A percentile compares a stretch with the other conserved stretches of the same genome.
Conservation (phyloP, 306 rosid genomes). For the Bauhinia variegata region DNA sequence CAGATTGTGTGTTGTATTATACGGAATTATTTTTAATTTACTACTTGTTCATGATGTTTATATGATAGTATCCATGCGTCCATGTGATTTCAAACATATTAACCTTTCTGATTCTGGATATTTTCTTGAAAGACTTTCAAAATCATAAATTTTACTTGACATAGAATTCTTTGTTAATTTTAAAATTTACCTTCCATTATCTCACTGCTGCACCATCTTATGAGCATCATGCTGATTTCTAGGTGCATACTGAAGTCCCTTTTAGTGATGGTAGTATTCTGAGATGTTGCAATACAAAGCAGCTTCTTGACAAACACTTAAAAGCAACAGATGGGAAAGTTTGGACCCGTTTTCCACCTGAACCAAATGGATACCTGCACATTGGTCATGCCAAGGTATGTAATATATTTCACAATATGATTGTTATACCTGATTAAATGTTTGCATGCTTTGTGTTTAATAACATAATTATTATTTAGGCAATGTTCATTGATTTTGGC, state of each 20-base stretch:
- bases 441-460: slow-evolving; percentile 2
- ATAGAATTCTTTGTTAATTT: slow-evolving; percentile 11
- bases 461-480: slow-evolving; percentile 52
- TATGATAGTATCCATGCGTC: too few relatives aligned
- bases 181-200: background rate
- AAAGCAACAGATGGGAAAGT: slow-evolving; percentile 70
- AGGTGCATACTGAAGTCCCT: slow-evolving; percentile 94
- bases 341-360: slow-evolving; percentile 96
- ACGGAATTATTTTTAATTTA: too few relatives aligned
- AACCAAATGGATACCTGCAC: slow-evolving; percentile 97
- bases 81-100: background rate
- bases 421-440: slow-evolving; percentile 6
- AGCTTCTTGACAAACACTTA: slow-evolving; percentile 82
- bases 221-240: slow-evolving; percentile 39
- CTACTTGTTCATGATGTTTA: too few relatives aligned
- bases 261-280: slow-evolving; percentile 82
- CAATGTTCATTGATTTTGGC: slow-evolving; percentile 96
- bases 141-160: slow-evolving; percentile 23
- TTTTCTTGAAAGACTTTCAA: slow-evolving; percentile 13
- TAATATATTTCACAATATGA: slow-evolving; percentile 15
- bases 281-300: slow-evolving; percentile 86
- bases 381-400: slow-evolving; percentile 97
- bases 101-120: slow-evolving; percentile 24
- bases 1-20: background rate
- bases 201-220: slow-evolving; percentile 25